Evolutionary conservation across 2,329 filamentous ascomycete genomes (phyloP).

Genomic region (Aspergillus calidoustus): DNA sequence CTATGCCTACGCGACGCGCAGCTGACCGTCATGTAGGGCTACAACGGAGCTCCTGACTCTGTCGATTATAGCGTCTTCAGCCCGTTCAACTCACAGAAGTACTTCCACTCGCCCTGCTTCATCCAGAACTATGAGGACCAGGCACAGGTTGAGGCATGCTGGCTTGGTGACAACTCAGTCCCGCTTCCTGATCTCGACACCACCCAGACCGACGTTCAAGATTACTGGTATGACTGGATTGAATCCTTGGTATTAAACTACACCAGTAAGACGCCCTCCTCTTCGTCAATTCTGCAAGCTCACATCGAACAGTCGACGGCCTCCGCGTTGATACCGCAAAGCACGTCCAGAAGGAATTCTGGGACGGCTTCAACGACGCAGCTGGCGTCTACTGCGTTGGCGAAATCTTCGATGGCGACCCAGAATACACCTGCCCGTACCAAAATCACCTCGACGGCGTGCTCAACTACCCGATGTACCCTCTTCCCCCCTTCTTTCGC

Average conservation of each 20-base stretch:
- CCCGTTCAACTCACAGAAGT: constrained; percentile 60
- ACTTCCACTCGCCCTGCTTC: constrained; percentile 65
- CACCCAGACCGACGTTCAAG: constrained; percentile 53
- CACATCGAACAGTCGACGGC: constrained; percentile 49
- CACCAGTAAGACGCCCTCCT: constrained; percentile 46
- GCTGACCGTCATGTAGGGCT: constrained; percentile 35
- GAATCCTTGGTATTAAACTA: constrained; percentile 62
- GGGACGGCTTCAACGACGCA: constrained; percentile 45
- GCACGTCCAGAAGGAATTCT: constrained; percentile 54
- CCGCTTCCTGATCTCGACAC: constrained; percentile 68
- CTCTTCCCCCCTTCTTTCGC: too few relatives aligned
- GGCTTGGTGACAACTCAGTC: constrained; percentile 59
- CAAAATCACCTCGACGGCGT: constrained; percentile 53
- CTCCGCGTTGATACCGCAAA: constrained; percentile 58
- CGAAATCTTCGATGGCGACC: constrained; percentile 51
- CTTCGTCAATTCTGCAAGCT: neutral
- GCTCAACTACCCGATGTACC: constrained; percentile 52
- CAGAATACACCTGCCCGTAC: constrained; percentile 48
- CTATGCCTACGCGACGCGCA: neutral
- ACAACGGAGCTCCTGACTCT: constrained; percentile 49
- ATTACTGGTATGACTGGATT: constrained; percentile 64
- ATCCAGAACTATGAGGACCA: constrained; percentile 59
- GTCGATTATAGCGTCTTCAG: constrained; percentile 60
- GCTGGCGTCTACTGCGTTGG: constrained; percentile 55
- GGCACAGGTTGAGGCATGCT: constrained; percentile 53